Evolutionary conservation across 352 stramenopile species (phyloP), one percentile per base, ranked within the genome.

Genomic region (Peronospora destructor): DNA sequence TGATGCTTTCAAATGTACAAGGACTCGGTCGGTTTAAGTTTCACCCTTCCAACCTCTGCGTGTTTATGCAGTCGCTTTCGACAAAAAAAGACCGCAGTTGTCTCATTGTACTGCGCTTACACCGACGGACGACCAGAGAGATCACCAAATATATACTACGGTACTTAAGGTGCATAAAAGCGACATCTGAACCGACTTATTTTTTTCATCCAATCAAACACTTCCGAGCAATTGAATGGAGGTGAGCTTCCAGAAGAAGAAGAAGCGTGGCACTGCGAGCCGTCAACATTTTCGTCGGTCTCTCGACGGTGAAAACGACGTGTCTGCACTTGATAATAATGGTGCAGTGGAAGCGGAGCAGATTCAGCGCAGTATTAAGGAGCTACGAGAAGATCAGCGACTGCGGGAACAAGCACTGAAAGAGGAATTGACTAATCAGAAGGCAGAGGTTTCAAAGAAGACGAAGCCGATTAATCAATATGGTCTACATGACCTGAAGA

Each of bases 401-500:
- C 53, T 85, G 21, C 73, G 80, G 0, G 58, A 73, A 9, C 63
- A 82, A 38, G 39, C 81, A 14, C 48, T 74, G 26, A 61, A 59
- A 6, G 47, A 63, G 25, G 71, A 84, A 42, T 36, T 67, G 19
- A 53, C 21, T 7, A 48, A 6, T 7, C 42, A 47, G 28, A 64
- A 66, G 33, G 37, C 43, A 3, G 46, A 62, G 34, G 42, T 54
- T 49, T 19, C 48, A 16, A 55, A 60, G 38, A 58, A 40, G 38
- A 9, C n/a, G 32, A 56, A 43, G 38, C 7, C 8, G 25, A 44
- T 17, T 0, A 50, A 53, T 16, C 60, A 84, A 37, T 88, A 79
- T 44, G 79, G 79, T 12, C 63, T 91, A 40, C 76, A 87, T 44
- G 76, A 91, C 49, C 76, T 76, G 0, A 91, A 86, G 56, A 84